Base-by-base conservation (phyloP, 148 eudicot species). In the Persicaria maculosa region DNA sequence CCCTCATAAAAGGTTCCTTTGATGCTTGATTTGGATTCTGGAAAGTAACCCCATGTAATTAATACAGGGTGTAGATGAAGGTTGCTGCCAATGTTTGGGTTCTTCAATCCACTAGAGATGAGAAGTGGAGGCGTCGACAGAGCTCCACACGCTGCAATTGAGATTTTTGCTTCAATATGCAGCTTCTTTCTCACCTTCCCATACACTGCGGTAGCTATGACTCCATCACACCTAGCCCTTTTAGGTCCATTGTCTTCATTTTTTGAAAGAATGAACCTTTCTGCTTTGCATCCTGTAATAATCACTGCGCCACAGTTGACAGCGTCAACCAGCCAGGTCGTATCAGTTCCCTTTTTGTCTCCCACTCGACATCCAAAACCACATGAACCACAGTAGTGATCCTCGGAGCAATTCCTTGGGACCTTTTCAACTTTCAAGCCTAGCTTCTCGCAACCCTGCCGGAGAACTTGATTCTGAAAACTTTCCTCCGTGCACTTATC, bases 331-430 rank as follows among this genome's bases (percentile, higher is more conserved):
- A 82, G 80, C 88, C 88, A 85, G 44, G 88, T 85, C 11, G 85
- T 72, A 52, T 85, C 97, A 0, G 95, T 85, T 57, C 98, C 94
- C 64, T 87, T 91, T 76, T 93, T 93, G 50, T 91, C 95, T 46
- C 97, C 98, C 0, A 75, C 85, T 73, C 85, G 84, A 78, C 98
- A 93, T 10, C 98, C 98, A 40, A 78, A 93, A 47, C 83, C 36
- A 74, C 98, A 93, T 11, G 89, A 86, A 14, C 98, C 98, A 53
- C 98, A 93, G 68, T 89, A 93, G 73, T 93, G 98, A 75, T 77
- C 73, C 73, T 84, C 88, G 0, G 97, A 76, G 2, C 91, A 80
- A 72, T 93, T 93, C 45, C 88, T 81, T 1, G 89, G 78, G 5
- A 89, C 88, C 36, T 44, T 62, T 61, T 88, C 94, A 9, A 82